Percentiles rank a stretch among this genome's conserved stretches.
These are phyloP conservation scores for Tolypocladium capitatum DNA, from an alignment of 2,329 filamentous ascomycete genomes.

Conservation along the genomic window DNA sequence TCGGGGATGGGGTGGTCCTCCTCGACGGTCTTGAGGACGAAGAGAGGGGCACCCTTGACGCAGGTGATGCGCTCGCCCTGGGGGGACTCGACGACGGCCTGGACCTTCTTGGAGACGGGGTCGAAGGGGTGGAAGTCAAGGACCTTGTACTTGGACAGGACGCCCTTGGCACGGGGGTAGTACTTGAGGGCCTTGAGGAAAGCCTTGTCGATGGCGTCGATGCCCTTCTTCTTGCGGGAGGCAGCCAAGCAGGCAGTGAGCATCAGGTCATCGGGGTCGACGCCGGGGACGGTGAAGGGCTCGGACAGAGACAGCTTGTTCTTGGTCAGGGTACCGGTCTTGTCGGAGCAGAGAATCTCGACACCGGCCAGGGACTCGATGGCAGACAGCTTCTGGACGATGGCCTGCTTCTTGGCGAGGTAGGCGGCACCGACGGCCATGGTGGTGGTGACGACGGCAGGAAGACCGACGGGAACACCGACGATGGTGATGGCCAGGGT, in stretches of 20 bases:
- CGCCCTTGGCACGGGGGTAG: slow-evolving; percentile 71
- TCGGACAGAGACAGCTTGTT: slow-evolving; percentile 84
- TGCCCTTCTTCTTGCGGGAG: slow-evolving; percentile 89
- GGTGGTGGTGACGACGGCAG: slow-evolving; percentile 84
- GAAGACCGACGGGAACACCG: slow-evolving; percentile 85
- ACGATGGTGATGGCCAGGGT: slow-evolving; percentile 84
- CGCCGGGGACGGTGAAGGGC: slow-evolving; percentile 69
- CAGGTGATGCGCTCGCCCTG: slow-evolving; percentile 75
- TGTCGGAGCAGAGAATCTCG: slow-evolving; percentile 88
- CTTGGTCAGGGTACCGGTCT: slow-evolving; percentile 86
- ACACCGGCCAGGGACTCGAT: slow-evolving; percentile 89
- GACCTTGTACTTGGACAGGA: slow-evolving; percentile 73
- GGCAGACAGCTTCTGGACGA: slow-evolving; percentile 83
- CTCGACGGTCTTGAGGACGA: slow-evolving; percentile 77
- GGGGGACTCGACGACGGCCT: slow-evolving; percentile 69
- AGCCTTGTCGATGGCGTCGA: slow-evolving; percentile 89
- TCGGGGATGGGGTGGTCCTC: slow-evolving; percentile 70
- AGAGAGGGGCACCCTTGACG: slow-evolving; percentile 82
- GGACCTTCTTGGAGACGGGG: slow-evolving; percentile 87
- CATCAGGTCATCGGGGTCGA: slow-evolving; percentile 81
- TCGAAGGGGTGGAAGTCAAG: slow-evolving; percentile 81
- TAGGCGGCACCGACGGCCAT: slow-evolving; percentile 91
- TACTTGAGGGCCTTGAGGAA: slow-evolving; percentile 75
- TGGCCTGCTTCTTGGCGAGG: slow-evolving; percentile 83
- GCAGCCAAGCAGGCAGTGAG: slow-evolving; percentile 81